Evolutionary conservation across 352 stramenopile species (phyloP).

Genomic region (Aphanomyces astaci): DNA sequence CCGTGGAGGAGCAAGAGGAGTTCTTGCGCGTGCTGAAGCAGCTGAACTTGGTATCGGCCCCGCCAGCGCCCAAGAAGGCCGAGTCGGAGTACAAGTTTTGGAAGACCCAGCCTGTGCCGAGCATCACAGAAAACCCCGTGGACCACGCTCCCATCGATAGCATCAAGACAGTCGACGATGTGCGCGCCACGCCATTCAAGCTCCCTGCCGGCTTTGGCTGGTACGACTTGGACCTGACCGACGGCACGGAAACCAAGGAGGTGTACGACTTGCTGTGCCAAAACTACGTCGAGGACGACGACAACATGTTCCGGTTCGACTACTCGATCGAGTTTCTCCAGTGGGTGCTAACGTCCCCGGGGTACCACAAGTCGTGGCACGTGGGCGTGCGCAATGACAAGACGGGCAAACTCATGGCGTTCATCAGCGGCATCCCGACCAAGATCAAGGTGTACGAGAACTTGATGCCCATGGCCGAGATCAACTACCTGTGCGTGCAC

Average conservation of each 20-base stretch:
- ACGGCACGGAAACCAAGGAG: conserved; percentile 73
- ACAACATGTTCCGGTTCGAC: conserved; percentile 94
- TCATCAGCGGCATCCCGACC: conserved; percentile 95
- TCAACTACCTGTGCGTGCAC: conserved; percentile 99
- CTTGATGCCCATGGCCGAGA: conserved; percentile 81
- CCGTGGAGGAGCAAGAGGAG: conserved; percentile 47
- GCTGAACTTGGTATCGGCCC: conserved; percentile 39
- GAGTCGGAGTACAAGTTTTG: conserved; percentile 83
- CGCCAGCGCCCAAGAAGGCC: conserved; percentile 19
- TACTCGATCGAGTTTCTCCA: conserved; percentile 79
- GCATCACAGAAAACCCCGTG: conserved; percentile 54
- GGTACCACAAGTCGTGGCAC: conserved; percentile 89
- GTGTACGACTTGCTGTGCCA: conserved; percentile 94
- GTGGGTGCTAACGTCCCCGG: conserved; percentile 91
- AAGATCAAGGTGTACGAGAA: conserved; percentile 55
- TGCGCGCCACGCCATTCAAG: conserved; percentile 90
- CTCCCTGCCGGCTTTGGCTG: conserved; percentile 96
- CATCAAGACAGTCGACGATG: conserved; percentile 82
- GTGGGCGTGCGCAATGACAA: conserved; percentile 91
- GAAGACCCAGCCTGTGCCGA: conserved; percentile 83
- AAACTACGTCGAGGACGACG: conserved; percentile 99
- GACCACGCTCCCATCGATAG: conserved; percentile 90
- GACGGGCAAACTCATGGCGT: conserved; percentile 92
- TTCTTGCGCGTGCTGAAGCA: conserved; percentile 60
- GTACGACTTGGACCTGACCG: conserved; percentile 83